Base-by-base conservation (phyloP, 192 early-diverging fungal species). In the Phlyctochytrium planicorne region DNA sequence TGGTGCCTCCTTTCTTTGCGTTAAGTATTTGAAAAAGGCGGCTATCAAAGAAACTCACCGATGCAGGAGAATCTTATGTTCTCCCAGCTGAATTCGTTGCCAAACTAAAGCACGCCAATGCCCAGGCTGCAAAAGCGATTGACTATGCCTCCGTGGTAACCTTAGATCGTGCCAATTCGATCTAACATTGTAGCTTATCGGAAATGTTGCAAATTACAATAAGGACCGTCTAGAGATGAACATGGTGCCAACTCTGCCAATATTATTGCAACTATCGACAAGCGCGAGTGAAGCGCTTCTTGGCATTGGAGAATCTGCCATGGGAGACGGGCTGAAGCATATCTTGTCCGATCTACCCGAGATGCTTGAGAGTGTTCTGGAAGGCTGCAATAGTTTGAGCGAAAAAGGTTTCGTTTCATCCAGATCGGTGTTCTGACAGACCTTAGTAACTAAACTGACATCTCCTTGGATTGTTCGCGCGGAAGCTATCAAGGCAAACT, bases 401-500 rank as follows among this genome's bases (percentile, higher is more conserved):
- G n/a, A 83, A 90, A 65, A 72, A 81, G 2, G 78, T 82, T 23
- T 81, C 82, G 66, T 60, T 74, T 14, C 76, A 83, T 34, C 79
- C 83, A 71, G 72, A 83, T 85, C 68, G 59, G 73, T 50, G 17
- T 29, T 40, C 30, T 62, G 25, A 52, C 27, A 0, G 25, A n/a
- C n/a, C n/a, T n/a, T 27, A 50, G 47, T 27, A 10, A 56, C 0
- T 68, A 12, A 23, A 53, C 1, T 0, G 10, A 24, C 25, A 32
- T 79, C 87, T 59, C 93, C 94, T 24, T 96, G 95, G 95, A 70
- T 88, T 47, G 76, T 78, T 62, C 81, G 94, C 4, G 91, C 94
- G n/a, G 82, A 82, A 52, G 83, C 87, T 36, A 82, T 95, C 78
- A 94, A 95, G 72, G 84, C 81, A 0, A 88, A 89, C 52, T 89